Evolutionary conservation across 2,329 filamentous ascomycete genomes (phyloP), one percentile per base, ranked within the genome.

Genomic region (Aureobasidium subglaciale): DNA sequence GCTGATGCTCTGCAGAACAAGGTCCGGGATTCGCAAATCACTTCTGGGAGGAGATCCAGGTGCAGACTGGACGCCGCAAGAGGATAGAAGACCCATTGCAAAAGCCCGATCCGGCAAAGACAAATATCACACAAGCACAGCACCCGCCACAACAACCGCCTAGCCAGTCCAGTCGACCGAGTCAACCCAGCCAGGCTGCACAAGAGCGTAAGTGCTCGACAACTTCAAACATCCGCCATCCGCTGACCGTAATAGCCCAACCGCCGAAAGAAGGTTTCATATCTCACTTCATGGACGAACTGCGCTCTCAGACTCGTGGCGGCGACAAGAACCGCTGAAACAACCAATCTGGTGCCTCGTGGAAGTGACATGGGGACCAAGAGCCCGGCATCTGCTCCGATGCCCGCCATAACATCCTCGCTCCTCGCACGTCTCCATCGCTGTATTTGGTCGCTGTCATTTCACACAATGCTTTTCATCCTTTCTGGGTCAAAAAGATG

Each of bases 11-110:
- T 30, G 58, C 61, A 63, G 65, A 32, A 30, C 50, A 46, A 25
- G 67, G 70, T 52, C 62, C 59, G 59, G 66, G 59, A 0, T 76
- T 80, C 50, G 56, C 79, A 10, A 68, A 74, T 46, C 75, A 80
- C 56, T 82, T 80, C 63, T 68, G 71, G 27, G 75, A 82, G 34
- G 80, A 82, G 63, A 61, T 83, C 37, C 77, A 73, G 61, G 65
- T 71, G 9, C 76, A 79, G 29, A 34, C 56, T 20, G 50, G 37
- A 2, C 42, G 25, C 20, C 37, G 32, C 13, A 54, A 54, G 15
- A 54, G 20, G 4, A 10, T 10, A 3, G 20, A 32, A 16, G 34
- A 48, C 13, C 37, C 38, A 7, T n/a, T 42, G n/a, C 11, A 55
- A 29, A 25, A 45, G 42, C 15, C 42, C 16, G 42, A 45, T 7